These are phyloP conservation scores for Amylostereum chailletii DNA, from an alignment of 1,284 basidiomycete genomes.

Conservation along the genomic window DNA sequence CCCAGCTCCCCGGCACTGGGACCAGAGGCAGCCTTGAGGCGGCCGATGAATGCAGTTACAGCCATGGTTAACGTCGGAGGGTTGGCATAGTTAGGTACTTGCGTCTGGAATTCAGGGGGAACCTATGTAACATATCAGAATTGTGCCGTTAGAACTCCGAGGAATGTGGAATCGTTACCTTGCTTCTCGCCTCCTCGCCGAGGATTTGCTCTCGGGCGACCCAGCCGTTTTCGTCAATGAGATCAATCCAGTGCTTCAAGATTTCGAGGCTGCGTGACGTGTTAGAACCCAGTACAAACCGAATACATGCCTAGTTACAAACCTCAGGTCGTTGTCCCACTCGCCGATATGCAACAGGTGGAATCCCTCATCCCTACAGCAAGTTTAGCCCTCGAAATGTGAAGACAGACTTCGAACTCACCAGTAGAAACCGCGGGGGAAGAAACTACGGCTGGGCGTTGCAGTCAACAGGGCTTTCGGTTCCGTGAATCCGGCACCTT, in stretches of 20 bases:
- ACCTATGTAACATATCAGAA: constrained; percentile 37
- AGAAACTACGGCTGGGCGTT: constrained; percentile 91
- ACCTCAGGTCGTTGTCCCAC: constrained; percentile 90
- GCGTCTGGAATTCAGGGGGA: constrained; percentile 82
- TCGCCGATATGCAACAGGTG: constrained; percentile 85
- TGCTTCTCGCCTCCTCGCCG: constrained; percentile 90
- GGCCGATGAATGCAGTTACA: constrained; percentile 78
- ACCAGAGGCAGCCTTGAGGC: constrained; percentile 45
- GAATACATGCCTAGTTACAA: constrained; percentile 3
- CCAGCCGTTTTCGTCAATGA: constrained; percentile 93
- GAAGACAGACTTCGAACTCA: constrained; percentile 21
- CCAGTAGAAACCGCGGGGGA: constrained; percentile 97
- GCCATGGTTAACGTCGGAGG: constrained; percentile 91
- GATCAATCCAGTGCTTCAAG: constrained; percentile 78
- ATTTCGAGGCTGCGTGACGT: constrained; percentile 63
- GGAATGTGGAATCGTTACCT: constrained; percentile 31
- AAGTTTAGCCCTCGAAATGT: constrained; percentile 2
- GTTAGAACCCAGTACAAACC: constrained; percentile 1
- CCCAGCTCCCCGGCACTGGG: constrained; percentile 55
- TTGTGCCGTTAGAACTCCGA: neutral
- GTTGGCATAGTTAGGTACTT: constrained; percentile 90
- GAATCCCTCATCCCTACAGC: constrained; percentile 86
- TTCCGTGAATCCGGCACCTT: constrained; percentile 62
- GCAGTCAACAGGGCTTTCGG: constrained; percentile 79
- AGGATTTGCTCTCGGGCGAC: constrained; percentile 92